Base-by-base conservation (phyloP, 352 stramenopile species). In the Globisporangium nunn region DNA sequence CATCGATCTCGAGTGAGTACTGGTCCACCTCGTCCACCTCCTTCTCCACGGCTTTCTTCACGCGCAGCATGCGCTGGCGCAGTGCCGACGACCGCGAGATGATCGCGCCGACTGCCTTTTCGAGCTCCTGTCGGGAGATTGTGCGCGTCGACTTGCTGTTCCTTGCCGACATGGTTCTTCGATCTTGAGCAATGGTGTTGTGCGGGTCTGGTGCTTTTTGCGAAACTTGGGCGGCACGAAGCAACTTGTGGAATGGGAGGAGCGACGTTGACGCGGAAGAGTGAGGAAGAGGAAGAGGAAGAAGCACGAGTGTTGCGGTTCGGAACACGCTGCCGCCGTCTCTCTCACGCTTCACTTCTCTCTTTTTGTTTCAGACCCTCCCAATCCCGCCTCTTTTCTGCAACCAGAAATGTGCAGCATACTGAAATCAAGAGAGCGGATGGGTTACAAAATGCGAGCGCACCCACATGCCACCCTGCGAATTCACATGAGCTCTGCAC, bases 1-100 rank as follows among this genome's bases (percentile, higher is more conserved):
- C 57, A 28, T 63, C 57, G 43, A 63, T 63, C 50, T 63, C 57
- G 14, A 63, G 43, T 11, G 39, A 54, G 50, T 63, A 63, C 43
- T 63, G 57, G 50, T 63, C 57, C 41, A 63, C 57, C 35, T 63
- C 57, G 23, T 63, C 57, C 12, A 63, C 57, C 35, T 63, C 57
- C 28, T 63, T 63, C 50, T 63, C 57, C 41, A 63, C 55, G 17
- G 57, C 57, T 29, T 63, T 63, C 57, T 63, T 63, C 7, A 63
- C 57, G 50, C 57, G 57, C 31, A 63, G 50, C 57, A 63, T 63
- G 43, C 57, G 57, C 57, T 63, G 57, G 35, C 57, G 57, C 50
- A 63, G 57, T 50, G 44, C 58, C 41, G 57, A 63, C 41, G 57
- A 63, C n/a, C 57, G 57, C 57, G 57, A 63, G 43, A 63, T 63